Percentiles rank a stretch among this genome's conserved stretches.
phyloP scores from a whole-genome alignment of 768 basidiomycete species.

The Phaffia australis region DNA sequence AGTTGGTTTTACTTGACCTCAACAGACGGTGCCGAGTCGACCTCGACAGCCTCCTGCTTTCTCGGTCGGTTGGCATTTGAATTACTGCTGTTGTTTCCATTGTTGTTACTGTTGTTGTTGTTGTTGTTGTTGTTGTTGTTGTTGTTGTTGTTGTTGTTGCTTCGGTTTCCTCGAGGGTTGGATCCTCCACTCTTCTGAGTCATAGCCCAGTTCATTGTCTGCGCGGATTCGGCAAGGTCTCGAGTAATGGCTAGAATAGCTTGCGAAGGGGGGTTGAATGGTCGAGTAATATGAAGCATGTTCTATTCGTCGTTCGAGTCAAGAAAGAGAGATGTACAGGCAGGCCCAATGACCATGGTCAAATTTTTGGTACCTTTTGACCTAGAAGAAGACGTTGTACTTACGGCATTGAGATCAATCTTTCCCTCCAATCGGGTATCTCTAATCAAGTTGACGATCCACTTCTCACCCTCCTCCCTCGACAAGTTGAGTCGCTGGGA shows the following conservation, averaged over 20 bases:
- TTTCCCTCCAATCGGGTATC: constrained; percentile 94
- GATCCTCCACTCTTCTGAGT: constrained; percentile 1
- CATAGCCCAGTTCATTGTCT: constrained; percentile 26
- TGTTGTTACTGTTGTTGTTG: too few species aligned
- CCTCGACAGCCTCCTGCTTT: too few species aligned
- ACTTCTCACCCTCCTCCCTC: constrained; percentile 93
- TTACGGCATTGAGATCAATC: constrained; percentile 88
- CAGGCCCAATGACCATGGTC: neutral
- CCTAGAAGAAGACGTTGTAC: constrained; percentile 22
- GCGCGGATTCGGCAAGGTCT: constrained; percentile 24
- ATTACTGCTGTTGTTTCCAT: too few species aligned
- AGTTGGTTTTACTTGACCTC: too few species aligned
- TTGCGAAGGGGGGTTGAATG: constrained; percentile 34
- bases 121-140: too few species aligned
- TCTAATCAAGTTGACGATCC: constrained; percentile 98
- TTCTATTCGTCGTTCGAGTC: constrained; percentile 47
- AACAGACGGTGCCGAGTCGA: too few species aligned
- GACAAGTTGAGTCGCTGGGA: constrained; percentile 86
- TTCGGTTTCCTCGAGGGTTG: neutral
- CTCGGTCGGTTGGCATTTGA: too few species aligned
- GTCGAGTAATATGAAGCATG: constrained; percentile 87
- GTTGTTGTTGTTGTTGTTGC: too few species aligned
- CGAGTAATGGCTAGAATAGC: constrained; percentile 24
- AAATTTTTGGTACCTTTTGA: constrained; percentile 1
- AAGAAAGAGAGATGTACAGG: neutral